phyloP scores from a whole-genome alignment of 306 rosid genomes.

The Pachyrhizus erosus region DNA sequence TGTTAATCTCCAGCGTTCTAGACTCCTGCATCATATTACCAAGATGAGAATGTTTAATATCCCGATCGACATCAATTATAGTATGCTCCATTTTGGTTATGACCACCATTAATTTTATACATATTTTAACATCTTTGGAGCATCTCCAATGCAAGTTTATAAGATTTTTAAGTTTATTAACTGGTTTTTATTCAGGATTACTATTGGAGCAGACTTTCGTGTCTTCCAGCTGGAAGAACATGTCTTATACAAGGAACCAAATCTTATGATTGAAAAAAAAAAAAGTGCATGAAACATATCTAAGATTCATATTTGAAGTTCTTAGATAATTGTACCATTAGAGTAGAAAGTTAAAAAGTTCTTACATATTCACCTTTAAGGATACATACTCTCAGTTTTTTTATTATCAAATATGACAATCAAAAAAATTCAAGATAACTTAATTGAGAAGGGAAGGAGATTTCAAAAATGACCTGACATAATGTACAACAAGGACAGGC shows the following conservation, averaged over 20 bases:
- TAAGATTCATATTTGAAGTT: not conserved
- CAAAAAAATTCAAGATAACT: constrained; percentile 10
- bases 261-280: not conserved
- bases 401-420: not conserved
- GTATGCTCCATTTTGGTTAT: not conserved
- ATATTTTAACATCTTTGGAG: not conserved
- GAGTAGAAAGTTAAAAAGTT: too few relatives aligned
- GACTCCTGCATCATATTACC: constrained; percentile 65
- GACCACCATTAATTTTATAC: not conserved
- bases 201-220: not conserved
- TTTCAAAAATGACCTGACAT: constrained; percentile 41
- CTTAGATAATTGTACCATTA: not conserved
- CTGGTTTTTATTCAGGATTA: not conserved
- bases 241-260: not conserved
- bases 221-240: not conserved
- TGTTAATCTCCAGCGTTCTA: constrained; percentile 90
- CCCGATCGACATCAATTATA: not conserved
- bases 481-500: constrained; percentile 55
- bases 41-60: not conserved
- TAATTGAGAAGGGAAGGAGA: constrained; percentile 1
- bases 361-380: not conserved
- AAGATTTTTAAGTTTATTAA: not conserved
- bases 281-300: not conserved
- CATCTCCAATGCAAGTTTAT: not conserved
- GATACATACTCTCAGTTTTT: not conserved